These are phyloP conservation scores for Samsoniella hepiali DNA, from an alignment of 2,329 filamentous ascomycete genomes.

Conservation along the genomic window DNA sequence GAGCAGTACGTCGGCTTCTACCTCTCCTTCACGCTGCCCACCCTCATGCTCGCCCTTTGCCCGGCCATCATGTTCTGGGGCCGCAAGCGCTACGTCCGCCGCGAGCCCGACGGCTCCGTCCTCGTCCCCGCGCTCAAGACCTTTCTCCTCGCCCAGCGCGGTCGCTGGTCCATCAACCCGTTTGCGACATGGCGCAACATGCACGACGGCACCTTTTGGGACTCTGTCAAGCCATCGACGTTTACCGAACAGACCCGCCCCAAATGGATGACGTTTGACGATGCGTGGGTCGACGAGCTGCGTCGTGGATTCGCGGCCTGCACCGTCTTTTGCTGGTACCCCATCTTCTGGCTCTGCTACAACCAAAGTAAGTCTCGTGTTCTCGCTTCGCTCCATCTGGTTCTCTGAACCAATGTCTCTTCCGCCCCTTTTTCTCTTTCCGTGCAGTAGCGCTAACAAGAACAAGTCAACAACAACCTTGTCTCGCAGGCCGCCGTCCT, in stretches of 20 bases:
- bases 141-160: conserved; percentile 61
- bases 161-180: conserved; percentile 67
- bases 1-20: conserved; percentile 75
- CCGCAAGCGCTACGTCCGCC: conserved; percentile 55
- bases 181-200: conserved; percentile 56
- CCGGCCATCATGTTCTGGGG: conserved; percentile 60
- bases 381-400: conserved; percentile 18
- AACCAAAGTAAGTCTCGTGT: conserved; percentile 36
- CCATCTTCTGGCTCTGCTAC: conserved; percentile 56
- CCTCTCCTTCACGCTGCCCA: conserved; percentile 67
- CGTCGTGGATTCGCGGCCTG: conserved; percentile 65
- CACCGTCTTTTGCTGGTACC: conserved; percentile 66
- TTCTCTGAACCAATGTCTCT: no score
- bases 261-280: conserved; percentile 74
- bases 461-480: conserved; percentile 54
- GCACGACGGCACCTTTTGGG: conserved; percentile 59
- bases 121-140: conserved; percentile 61
- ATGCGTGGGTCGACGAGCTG: conserved; percentile 75
- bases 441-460: conserved; percentile 14
- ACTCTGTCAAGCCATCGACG: conserved; percentile 65
- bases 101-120: conserved; percentile 64
- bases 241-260: conserved; percentile 54
- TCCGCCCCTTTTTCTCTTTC: not conserved
- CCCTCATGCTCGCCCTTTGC: conserved; percentile 59
- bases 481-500: conserved; percentile 63